These are phyloP conservation scores for Saprolegnia parasitica DNA, from an alignment of 352 stramenopile species.

Conservation along the genomic window DNA sequence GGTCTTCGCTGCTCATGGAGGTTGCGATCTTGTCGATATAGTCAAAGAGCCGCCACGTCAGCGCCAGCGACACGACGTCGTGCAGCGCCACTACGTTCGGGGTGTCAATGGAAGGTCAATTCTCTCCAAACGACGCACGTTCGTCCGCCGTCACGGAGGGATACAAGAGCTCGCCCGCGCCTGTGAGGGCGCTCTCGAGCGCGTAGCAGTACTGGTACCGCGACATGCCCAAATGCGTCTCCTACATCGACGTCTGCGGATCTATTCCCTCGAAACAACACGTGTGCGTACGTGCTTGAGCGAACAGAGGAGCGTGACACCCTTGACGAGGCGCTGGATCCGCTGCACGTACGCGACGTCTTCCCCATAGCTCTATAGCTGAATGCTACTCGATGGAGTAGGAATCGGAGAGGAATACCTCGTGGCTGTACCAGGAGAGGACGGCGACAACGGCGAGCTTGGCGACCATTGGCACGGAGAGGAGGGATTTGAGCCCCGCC, in stretches of 20 bases:
- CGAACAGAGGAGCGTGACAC: constrained; percentile 55
- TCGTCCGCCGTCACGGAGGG: constrained; percentile 40
- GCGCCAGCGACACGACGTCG: constrained; percentile 52
- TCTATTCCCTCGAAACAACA: constrained; percentile 34
- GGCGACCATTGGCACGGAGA: constrained; percentile 76
- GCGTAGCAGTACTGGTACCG: constrained; percentile 76
- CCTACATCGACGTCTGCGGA: constrained; percentile 13
- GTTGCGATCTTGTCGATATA: constrained; percentile 56
- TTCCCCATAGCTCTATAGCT: constrained; percentile 32
- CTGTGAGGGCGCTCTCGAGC: constrained; percentile 66
- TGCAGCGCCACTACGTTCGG: constrained; percentile 42
- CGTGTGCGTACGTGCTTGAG: constrained; percentile 46
- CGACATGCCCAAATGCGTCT: constrained; percentile 38
- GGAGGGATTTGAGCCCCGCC: constrained; percentile 55
- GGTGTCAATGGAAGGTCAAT: not conserved
- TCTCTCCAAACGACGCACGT: constrained; percentile 34
- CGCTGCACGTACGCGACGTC: constrained; percentile 57
- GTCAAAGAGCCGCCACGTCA: constrained; percentile 72
- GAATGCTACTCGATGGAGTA: not conserved
- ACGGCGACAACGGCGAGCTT: constrained; percentile 78
- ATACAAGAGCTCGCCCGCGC: constrained; percentile 60
- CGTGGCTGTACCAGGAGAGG: constrained; percentile 72
- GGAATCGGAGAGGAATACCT: constrained; percentile 31
- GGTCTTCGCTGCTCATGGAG: constrained; percentile 82
- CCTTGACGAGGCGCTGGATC: constrained; percentile 63